Conservation (phyloP, 1,139 yeast species). For the Candida sp. region DNA sequence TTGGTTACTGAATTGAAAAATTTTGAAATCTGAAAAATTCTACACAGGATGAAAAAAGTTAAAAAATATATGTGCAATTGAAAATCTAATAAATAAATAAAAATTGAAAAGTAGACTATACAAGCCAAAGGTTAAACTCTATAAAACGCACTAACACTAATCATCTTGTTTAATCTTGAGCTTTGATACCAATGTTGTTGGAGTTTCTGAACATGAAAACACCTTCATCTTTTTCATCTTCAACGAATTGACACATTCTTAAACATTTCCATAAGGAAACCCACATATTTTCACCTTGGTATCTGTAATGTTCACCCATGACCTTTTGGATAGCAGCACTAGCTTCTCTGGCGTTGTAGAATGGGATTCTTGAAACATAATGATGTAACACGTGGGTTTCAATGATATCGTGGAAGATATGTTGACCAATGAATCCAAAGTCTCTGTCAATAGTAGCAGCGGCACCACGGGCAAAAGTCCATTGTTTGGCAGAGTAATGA, state of each 20-base stretch:
- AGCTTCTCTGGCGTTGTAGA: slow-evolving; percentile 61
- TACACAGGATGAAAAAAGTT: neutral
- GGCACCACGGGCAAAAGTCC: slow-evolving; percentile 68
- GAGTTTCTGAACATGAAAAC: slow-evolving; percentile 75
- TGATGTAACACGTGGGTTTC: slow-evolving; percentile 66
- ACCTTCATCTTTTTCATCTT: slow-evolving; percentile 55
- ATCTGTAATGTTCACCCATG: slow-evolving; percentile 56
- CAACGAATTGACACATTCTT: slow-evolving; percentile 58
- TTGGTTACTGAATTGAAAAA: no score
- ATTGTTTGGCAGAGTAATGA: slow-evolving; percentile 53
- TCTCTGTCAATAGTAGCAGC: slow-evolving; percentile 64
- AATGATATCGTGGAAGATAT: slow-evolving; percentile 60
- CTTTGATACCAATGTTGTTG: slow-evolving; percentile 41
- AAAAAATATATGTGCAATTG: neutral
- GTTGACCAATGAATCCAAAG: slow-evolving; percentile 56
- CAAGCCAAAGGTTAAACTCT: neutral
- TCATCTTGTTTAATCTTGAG: slow-evolving; percentile 19
- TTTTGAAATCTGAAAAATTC: slow-evolving; percentile 1
- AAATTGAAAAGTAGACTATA: neutral
- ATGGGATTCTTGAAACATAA: slow-evolving; percentile 59
- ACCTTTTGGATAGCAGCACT: slow-evolving; percentile 55
- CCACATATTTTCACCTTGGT: slow-evolving; percentile 58
- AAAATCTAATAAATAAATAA: neutral
- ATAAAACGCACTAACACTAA: neutral
- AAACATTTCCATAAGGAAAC: slow-evolving; percentile 51